Percentiles rank a stretch among this genome's conserved stretches.
Conservation (phyloP, 2,329 filamentous ascomycete species). For the Dendrostoma leiphaemia region DNA sequence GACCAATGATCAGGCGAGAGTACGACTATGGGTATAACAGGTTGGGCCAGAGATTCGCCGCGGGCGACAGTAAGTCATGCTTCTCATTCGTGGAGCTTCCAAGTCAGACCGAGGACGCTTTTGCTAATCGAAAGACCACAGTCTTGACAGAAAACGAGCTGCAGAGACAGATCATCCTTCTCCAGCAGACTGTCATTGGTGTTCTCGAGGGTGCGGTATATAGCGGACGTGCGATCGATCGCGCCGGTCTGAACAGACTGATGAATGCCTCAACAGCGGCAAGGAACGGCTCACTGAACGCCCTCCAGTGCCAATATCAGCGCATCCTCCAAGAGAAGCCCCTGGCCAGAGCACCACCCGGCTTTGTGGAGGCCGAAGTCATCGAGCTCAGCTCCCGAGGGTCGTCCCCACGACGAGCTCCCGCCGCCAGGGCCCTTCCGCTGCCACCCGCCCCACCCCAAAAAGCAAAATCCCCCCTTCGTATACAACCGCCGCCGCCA, state of each 20-base stretch:
- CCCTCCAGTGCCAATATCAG: conserved; percentile 33
- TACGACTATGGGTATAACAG: conserved; percentile 32
- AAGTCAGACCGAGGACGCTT: too few species aligned
- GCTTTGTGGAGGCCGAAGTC: conserved; percentile 20
- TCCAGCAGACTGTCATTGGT: conserved; percentile 36
- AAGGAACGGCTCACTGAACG: conserved; percentile 33
- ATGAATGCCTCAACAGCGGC: conserved; percentile 33
- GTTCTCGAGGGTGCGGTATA: conserved; percentile 35
- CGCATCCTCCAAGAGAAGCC: conserved; percentile 25
- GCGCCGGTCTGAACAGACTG: conserved; percentile 24
- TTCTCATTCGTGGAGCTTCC: neutral
- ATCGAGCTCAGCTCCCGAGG: conserved; percentile 17
- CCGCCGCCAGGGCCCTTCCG: conserved; percentile 9
- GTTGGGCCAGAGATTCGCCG: conserved; percentile 32
- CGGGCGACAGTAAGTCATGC: conserved; percentile 29
- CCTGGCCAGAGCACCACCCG: conserved; percentile 10
- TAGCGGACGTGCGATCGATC: conserved; percentile 29
- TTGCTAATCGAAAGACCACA: too few species aligned
- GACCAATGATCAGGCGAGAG: conserved; percentile 31
- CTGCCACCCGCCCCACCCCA: conserved; percentile 7
- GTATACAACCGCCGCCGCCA: conserved; percentile 12
- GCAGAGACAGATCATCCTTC: conserved; percentile 35
- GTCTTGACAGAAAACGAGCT: conserved; percentile 33
- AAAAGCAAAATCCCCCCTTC: neutral
- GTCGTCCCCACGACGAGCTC: conserved; percentile 7